Conservation (phyloP, 2,329 filamentous ascomycete genomes). For the Alternaria tenuissima region DNA sequence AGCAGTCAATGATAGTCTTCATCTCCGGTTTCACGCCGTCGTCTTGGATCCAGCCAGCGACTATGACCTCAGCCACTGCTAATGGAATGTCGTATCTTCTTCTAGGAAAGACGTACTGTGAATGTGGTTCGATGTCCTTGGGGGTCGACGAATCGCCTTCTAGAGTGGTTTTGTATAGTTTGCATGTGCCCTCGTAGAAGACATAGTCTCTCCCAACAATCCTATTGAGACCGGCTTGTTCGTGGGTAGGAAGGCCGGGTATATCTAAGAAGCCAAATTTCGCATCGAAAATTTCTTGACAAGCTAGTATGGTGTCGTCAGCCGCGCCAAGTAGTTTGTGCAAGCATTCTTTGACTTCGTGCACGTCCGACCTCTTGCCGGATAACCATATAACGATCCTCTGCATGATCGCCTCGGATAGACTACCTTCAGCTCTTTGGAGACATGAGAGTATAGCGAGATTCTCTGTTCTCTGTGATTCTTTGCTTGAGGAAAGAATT, state of each 20-base stretch:
- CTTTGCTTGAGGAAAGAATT: constrained; percentile 26
- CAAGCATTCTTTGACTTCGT: constrained; percentile 26
- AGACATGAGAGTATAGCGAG: constrained; percentile 28
- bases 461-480: constrained; percentile 18
- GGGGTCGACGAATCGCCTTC: background rate
- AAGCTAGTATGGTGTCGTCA: constrained; percentile 26
- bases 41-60: constrained; percentile 37
- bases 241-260: constrained; percentile 15
- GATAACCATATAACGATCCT: constrained; percentile 22
- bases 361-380: constrained; percentile 13
- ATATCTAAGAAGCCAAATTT: constrained; percentile 25
- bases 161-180: background rate
- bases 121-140: background rate
- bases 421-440: constrained; percentile 12
- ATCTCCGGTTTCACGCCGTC: constrained; percentile 17
- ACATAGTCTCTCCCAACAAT: background rate
- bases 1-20: constrained; percentile 23
- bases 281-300: constrained; percentile 34
- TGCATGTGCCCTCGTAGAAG: background rate
- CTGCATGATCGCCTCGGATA: constrained; percentile 33
- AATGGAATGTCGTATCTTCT: constrained; percentile 17
- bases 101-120: background rate
- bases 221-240: background rate
- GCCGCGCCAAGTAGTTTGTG: constrained; percentile 19
- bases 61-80: constrained; percentile 33